phyloP scores from a whole-genome alignment of 208 protist species.

The Trypanosoma brucei region DNA sequence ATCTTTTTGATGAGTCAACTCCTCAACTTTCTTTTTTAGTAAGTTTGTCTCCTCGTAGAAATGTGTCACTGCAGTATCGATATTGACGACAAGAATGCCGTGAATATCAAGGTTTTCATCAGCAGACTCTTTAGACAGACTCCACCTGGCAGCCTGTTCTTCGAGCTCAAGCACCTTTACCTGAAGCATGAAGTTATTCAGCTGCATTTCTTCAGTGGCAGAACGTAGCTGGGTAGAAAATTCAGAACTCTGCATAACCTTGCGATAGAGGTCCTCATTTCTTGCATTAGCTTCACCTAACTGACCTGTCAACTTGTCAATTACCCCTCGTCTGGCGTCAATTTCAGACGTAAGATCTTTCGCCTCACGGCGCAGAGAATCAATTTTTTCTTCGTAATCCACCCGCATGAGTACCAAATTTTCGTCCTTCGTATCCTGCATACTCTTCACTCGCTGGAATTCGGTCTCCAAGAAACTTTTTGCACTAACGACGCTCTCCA shows the following conservation, averaged over 20 bases:
- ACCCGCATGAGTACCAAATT: conserved; percentile 50
- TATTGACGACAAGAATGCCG: neutral
- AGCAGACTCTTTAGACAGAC: conserved; percentile 5
- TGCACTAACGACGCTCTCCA: conserved; percentile 4
- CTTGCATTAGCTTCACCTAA: conserved; percentile 49
- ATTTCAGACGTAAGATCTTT: conserved; percentile 48
- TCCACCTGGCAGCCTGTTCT: conserved; percentile 7
- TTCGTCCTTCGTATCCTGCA: conserved; percentile 46
- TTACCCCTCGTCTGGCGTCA: conserved; percentile 39
- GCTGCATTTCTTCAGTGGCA: conserved; percentile 9
- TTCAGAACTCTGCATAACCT: conserved; percentile 57
- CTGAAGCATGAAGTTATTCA: conserved; percentile 12
- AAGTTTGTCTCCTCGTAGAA: neutral
- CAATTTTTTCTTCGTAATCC: conserved; percentile 40
- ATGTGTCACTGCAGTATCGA: neutral
- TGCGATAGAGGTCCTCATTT: conserved; percentile 43
- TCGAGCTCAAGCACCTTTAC: conserved; percentile 5
- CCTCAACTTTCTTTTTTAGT: neutral
- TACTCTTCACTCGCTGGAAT: conserved; percentile 32
- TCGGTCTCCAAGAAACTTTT: conserved; percentile 40
- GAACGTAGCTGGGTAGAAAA: conserved; percentile 23
- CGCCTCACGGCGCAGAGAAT: conserved; percentile 31
- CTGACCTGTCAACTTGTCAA: conserved; percentile 63
- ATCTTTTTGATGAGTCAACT: neutral
- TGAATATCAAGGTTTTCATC: conserved; percentile 15